Evolutionary conservation across 31 red algal genomes (phyloP).

Genomic region (Endocladia muricata): DNA sequence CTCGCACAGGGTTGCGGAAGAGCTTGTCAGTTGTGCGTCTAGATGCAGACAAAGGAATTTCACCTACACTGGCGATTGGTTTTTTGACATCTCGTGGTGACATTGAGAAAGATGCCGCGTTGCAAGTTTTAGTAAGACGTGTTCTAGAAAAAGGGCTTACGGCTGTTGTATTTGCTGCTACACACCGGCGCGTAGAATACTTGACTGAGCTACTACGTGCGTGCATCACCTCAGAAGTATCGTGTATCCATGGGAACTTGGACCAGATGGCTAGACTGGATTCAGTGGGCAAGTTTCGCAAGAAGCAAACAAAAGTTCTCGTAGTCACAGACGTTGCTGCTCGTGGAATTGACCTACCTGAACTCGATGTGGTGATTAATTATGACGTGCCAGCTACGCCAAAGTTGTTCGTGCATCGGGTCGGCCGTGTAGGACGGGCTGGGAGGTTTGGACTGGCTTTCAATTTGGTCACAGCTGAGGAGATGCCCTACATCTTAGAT

Average conservation of each 20-base stretch:
- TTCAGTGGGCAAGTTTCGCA: conserved; percentile 69
- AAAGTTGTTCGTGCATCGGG: conserved; percentile 95
- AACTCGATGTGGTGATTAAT: conserved; percentile 92
- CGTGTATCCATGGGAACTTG: conserved; percentile 86
- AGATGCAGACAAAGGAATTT: conserved; percentile 80
- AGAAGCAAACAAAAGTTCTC: conserved; percentile 36
- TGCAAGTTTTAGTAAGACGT: conserved; percentile 54
- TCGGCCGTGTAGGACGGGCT: conserved; percentile 81
- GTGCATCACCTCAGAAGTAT: conserved; percentile 11
- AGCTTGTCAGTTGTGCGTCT: conserved; percentile 74
- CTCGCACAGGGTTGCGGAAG: conserved; percentile 63
- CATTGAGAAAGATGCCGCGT: conserved; percentile 71
- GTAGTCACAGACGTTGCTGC: conserved; percentile 99
- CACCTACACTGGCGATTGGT: conserved; percentile 62
- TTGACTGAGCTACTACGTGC: conserved; percentile 29
- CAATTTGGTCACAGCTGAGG: conserved; percentile 81
- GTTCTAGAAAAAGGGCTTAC: conserved; percentile 19
- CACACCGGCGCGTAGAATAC: conserved; percentile 77
- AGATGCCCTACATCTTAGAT: conserved; percentile 90
- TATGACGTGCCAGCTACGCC: conserved; percentile 90
- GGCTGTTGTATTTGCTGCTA: conserved; percentile 69
- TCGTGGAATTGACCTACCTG: conserved; percentile 92
- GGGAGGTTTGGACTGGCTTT: conserved; percentile 73
- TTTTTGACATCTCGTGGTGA: conserved; percentile 65
- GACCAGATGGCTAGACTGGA: conserved; percentile 77